Evolutionary conservation across 352 stramenopile species (phyloP), one percentile per base, ranked within the genome.

Genomic region (Phytophthora pinifolia): DNA sequence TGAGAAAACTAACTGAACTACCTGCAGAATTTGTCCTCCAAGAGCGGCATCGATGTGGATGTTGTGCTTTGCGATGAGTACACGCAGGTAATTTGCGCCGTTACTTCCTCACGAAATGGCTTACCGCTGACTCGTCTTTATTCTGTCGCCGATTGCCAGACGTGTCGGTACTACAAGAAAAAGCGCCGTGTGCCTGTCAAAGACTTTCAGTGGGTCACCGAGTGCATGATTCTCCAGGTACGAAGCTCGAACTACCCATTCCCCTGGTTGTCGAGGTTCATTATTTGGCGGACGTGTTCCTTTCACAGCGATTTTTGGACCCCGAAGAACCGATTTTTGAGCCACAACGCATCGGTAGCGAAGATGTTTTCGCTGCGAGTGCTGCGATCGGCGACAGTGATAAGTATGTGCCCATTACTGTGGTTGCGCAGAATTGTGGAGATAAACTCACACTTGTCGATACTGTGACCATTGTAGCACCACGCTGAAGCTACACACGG

Each of bases 141-240:
- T 29, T 29, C 7, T 22, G 13, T 38, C 7, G 3, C 27, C 1
- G 46, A 30, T 33, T 34, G 41, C 4, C 38, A 92, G 82, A 71
- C 65, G 13, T 89, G 79, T 39, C 65, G 79, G 25, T 76, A 76
- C 15, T 83, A 82, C 49, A 65, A 65, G 20, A 62, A 46, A 44
- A 81, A 63, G 9, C 65, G 72, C 29, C 43, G 59, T 4, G 38
- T 79, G 7, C 59, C 63, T 0, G 59, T 88, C 25, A 88, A 86
- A 51, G 78, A 69, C n/a, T 90, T 89, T 22, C 67, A 79, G 29
- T 93, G 83, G 83, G 75, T 90, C 12, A 89, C 79, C 3, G 83
- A 93, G 49, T 93, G 83, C 52, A 75, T 93, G 46, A 79, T 93
- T 49, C 67, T 88, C 22, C 79, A 90, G 73, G 83, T 93, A 70